Conservation (phyloP, 2,329 filamentous ascomycete genomes). For the Diaporthe destruens region DNA sequence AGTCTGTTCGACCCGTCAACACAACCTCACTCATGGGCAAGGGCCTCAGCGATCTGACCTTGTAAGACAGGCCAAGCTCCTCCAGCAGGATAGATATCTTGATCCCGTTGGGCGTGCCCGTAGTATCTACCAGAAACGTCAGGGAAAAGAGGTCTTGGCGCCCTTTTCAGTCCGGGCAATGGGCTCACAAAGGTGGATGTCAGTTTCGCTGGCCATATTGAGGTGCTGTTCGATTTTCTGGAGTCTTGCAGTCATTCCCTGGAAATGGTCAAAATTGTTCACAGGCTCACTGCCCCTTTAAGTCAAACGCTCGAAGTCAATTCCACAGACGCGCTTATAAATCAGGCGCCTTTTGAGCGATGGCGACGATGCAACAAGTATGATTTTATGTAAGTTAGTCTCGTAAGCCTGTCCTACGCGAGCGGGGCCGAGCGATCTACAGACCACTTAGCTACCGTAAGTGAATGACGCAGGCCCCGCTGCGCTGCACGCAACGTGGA, state of each 20-base stretch:
- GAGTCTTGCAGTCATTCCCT: conserved; percentile 40
- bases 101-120: conserved; percentile 88
- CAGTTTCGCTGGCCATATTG: conserved; percentile 63
- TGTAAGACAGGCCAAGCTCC: conserved; percentile 86
- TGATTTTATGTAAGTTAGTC: conserved; percentile 25
- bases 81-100: conserved; percentile 90
- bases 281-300: neutral
- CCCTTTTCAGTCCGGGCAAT: neutral
- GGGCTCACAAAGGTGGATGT: conserved; percentile 75
- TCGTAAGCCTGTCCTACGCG: conserved; percentile 30
- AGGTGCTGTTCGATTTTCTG: conserved; percentile 38
- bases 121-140: conserved; percentile 66
- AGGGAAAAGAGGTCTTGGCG: neutral
- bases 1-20: conserved; percentile 31
- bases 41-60: conserved; percentile 57
- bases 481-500: conserved; percentile 4
- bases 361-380: neutral
- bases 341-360: conserved; percentile 29
- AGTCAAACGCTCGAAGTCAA: neutral
- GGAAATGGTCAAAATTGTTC: neutral
- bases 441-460: too few relatives aligned
- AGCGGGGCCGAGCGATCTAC: neutral
- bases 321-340: conserved; percentile 37
- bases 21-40: too few relatives aligned
- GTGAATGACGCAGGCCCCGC: conserved; percentile 2